Conservation (phyloP, 495 filamentous ascomycete genomes). For the Mytilinidion resinicola region DNA sequence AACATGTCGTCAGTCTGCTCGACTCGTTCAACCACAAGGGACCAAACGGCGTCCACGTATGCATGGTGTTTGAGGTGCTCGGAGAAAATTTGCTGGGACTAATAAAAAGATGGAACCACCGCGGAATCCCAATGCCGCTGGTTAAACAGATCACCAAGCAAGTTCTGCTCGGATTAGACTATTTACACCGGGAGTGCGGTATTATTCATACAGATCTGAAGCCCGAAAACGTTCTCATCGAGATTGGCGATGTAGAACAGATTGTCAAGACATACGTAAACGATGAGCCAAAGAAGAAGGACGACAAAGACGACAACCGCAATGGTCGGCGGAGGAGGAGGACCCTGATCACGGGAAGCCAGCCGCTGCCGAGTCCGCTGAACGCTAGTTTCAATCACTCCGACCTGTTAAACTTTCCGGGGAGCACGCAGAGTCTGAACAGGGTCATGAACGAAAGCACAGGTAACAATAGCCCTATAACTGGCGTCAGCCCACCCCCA, state of each 20-base stretch:
- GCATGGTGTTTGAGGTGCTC: slow-evolving; percentile 98
- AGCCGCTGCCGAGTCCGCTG: slow-evolving; percentile 90
- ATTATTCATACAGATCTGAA: slow-evolving; percentile 99
- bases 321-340: slow-evolving; percentile 89
- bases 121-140: slow-evolving; percentile 89
- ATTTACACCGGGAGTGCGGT: slow-evolving; percentile 94
- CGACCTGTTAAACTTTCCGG: slow-evolving; percentile 58
- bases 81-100: slow-evolving; percentile 92
- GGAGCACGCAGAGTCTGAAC: slow-evolving; percentile 68
- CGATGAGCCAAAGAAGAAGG: slow-evolving; percentile 61
- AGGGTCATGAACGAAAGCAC: slow-evolving; percentile 68
- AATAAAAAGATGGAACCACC: slow-evolving; percentile 97
- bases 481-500: slow-evolving; percentile 23
- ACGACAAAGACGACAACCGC: slow-evolving; percentile 79
- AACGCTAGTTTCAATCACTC: slow-evolving; percentile 80
- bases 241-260: slow-evolving; percentile 96
- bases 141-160: slow-evolving; percentile 99
- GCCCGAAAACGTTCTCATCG: slow-evolving; percentile 96
- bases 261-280: slow-evolving; percentile 95
- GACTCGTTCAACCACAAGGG: slow-evolving; percentile 98
- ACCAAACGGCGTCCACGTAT: slow-evolving; percentile 91
- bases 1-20: slow-evolving; percentile 89
- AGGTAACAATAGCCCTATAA: slow-evolving; percentile 47
- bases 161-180: slow-evolving; percentile 89
- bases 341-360: slow-evolving; percentile 94